Base-by-base conservation (phyloP, 1,284 basidiomycete genomes). In the Coniferiporia sulphurascens region DNA sequence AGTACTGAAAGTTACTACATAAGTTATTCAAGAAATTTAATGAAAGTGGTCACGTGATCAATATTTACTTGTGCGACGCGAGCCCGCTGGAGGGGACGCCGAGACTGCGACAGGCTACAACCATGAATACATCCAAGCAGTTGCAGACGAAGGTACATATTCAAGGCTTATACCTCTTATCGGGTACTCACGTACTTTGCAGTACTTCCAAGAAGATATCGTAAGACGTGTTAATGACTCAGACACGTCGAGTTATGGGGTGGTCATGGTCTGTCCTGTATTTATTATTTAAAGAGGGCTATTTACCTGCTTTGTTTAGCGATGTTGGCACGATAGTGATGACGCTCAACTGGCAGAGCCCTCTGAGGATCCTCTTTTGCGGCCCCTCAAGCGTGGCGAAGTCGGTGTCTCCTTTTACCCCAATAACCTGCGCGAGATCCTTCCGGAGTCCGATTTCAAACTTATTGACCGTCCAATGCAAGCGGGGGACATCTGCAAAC, bases 311-410 rank as follows among this genome's bases (percentile, higher is more conserved):
- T 1, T n/a, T 34, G 17, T 48, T 15, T 65, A 91, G 89, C 81
- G 87, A 69, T 89, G 87, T 67, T 92, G 89, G 89, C 86, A 90
- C 65, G 89, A 92, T 70, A 81, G 83, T 10, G 88, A 91, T 65
- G 87, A 58, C 13, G 21, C 49, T 10, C 56, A 54, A 21, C 34
- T 49, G 6, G 32, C 34, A 21, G 53, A 52, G n/a, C 78, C 79
- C 34, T 75, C 76, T 0, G 70, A 74, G 12, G 89, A 92, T 69
- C 87, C 89, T 12, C 77, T 93, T 55, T 84, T 91, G 76, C 79
- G 90, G 45, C 82, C 85, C n/a, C 79, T 95, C 17, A 73, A 78
- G 56, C 84, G 82, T 57, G 90, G 89, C 53, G 91, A 95, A 78
- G 87, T 95, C 44, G 91, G 90, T 49, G 85, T 95, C 41, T 86